Base-by-base conservation (phyloP, 768 basidiomycete species). In the Trichaptum fuscoviolaceum region DNA sequence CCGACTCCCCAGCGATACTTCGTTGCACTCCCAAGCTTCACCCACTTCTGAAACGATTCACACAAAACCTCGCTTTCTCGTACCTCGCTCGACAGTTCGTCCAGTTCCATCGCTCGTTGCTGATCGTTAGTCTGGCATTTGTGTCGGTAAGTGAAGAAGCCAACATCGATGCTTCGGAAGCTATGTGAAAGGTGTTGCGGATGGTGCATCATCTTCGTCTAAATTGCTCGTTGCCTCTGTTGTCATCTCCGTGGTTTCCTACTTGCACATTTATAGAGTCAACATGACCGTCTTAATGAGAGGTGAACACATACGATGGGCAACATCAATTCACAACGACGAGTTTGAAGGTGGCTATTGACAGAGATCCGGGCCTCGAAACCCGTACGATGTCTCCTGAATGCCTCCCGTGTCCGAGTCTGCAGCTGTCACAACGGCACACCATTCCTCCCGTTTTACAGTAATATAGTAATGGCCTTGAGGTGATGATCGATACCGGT, bases 271-370 rank as follows among this genome's bases (percentile, higher is more conserved):
- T 7, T 9, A 25, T 35, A 25, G 9, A 27, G n/a, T n/a, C n/a
- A n/a, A n/a, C n/a, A n/a, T 52, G 25, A 12, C 3, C 35, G 12
- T 15, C 57, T 30, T 9, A 20, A 1, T 9, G 1, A 12, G 20
- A 65, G 27, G 6, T 59, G n/a, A n/a, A n/a, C 66, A 74, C 78
- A 57, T 75, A 85, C 83, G 77, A 71, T 4, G 75, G 74, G 35
- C 74, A 73, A 72, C 90, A 90, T n/a, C n/a, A n/a, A n/a, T n/a
- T n/a, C n/a, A n/a, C n/a, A n/a, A n/a, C n/a, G n/a, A n/a, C n/a
- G n/a, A n/a, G n/a, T n/a, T n/a, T n/a, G n/a, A n/a, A n/a, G n/a
- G n/a, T n/a, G n/a, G n/a, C n/a, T n/a, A n/a, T n/a, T n/a, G n/a
- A n/a, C n/a, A n/a, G n/a, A n/a, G n/a, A n/a, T n/a, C n/a, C n/a